Percentiles rank a stretch among this genome's conserved stretches.
Evolutionary conservation across 73 alveolate genomes (phyloP).

Genomic region (Breviolum minutum): DNA sequence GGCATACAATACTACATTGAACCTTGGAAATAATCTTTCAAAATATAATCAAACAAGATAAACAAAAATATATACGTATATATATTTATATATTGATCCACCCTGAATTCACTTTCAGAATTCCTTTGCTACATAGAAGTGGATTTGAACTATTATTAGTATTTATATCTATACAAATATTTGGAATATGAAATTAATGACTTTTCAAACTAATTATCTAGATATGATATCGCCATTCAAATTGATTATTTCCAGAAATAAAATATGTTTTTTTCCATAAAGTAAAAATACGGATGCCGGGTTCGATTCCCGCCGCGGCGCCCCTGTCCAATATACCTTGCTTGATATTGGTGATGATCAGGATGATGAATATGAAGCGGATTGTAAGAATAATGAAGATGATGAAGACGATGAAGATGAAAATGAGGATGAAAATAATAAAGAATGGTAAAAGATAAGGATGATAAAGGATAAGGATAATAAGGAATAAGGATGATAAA

Average conservation of each 20-base stretch:
- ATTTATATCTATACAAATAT: no score
- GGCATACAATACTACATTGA: conserved; percentile 77
- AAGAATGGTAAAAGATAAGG: not conserved
- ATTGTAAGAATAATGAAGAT: not conserved
- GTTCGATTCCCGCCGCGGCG: no score
- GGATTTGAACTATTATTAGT: no score
- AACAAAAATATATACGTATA: not conserved
- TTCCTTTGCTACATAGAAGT: no score
- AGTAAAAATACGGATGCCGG: not conserved
- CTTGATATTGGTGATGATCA: not conserved
- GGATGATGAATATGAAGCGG: not conserved
- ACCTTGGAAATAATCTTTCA: not conserved
- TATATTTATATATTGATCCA: not conserved
- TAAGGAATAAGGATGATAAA: not conserved
- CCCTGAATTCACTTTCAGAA: no score
- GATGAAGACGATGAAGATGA: no score
- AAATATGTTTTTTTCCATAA: not conserved
- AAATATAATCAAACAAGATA: not conserved
- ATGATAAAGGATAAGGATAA: not conserved
- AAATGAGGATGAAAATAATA: not conserved
- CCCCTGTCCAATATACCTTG: not conserved
- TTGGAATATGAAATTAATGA: no score
- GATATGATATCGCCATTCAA: not conserved
- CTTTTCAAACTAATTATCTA: not conserved
- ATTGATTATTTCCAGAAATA: not conserved